These are phyloP conservation scores for Musa troglodytarum DNA, from an alignment of 176 grass and related monocot species.

Conservation along the genomic window DNA sequence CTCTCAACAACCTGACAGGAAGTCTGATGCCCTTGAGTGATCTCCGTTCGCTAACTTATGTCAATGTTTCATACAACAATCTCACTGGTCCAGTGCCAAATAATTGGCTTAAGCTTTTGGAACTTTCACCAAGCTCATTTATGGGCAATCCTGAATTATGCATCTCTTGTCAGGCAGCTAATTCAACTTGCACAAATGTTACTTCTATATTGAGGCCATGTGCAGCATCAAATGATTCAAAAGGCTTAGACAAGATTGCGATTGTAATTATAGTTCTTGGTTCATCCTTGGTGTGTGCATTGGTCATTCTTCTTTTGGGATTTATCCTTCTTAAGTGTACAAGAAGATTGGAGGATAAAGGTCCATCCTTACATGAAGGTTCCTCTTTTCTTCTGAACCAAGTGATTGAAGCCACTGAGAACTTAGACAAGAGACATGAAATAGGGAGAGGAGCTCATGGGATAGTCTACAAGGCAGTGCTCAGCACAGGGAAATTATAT, in stretches of 20 bases:
- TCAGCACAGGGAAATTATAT: slow-evolving; percentile 40
- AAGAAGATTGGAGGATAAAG: not conserved
- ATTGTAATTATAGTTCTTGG: slow-evolving; percentile 40
- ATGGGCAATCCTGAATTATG: slow-evolving; percentile 55
- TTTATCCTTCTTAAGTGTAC: not conserved
- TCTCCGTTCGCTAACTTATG: slow-evolving; percentile 29
- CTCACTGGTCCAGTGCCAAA: slow-evolving; percentile 48
- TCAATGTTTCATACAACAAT: slow-evolving; percentile 67
- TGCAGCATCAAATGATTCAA: slow-evolving; percentile 14
- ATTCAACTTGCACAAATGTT: slow-evolving; percentile 28
- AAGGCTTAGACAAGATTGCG: slow-evolving; percentile 18
- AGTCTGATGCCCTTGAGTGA: slow-evolving; percentile 28
- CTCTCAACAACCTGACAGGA: slow-evolving; percentile 54
- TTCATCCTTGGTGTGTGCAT: slow-evolving; percentile 24
- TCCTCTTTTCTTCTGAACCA: slow-evolving; percentile 40
- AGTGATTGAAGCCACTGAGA: slow-evolving; percentile 50
- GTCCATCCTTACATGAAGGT: slow-evolving; percentile 26
- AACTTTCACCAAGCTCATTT: slow-evolving; percentile 47
- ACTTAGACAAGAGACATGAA: slow-evolving; percentile 41
- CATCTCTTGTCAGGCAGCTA: slow-evolving; percentile 28
- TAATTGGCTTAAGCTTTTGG: slow-evolving; percentile 42
- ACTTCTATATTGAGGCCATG: slow-evolving; percentile 33
- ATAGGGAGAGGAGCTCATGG: slow-evolving; percentile 56
- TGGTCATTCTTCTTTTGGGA: slow-evolving; percentile 25
- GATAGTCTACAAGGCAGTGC: slow-evolving; percentile 50